Percentiles rank a stretch among this genome's conserved stretches.
Conservation (phyloP, 2,329 filamentous ascomycete genomes). For the Westerdykella sp. region DNA sequence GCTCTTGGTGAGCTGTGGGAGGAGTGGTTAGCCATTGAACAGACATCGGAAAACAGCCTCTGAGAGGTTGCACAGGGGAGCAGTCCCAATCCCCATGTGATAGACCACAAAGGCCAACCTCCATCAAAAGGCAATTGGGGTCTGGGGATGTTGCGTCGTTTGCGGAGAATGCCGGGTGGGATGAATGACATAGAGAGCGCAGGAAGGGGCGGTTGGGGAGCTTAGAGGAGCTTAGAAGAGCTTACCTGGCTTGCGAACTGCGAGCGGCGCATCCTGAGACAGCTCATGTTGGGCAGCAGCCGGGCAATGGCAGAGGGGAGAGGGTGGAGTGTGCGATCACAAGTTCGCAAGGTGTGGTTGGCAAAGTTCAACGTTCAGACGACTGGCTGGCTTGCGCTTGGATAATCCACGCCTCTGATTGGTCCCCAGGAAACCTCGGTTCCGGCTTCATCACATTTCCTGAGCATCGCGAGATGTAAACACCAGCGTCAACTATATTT, state of each 20-base stretch:
- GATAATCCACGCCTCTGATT: constrained; percentile 4
- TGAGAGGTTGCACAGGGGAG: not conserved
- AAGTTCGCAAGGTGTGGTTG: constrained; percentile 15
- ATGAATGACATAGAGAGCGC: constrained; percentile 8
- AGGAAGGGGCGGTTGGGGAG: not conserved
- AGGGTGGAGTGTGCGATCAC: constrained; percentile 2
- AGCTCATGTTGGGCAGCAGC: constrained; percentile 33
- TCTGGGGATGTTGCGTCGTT: constrained; percentile 12
- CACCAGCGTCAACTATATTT: not conserved
- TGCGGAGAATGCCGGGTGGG: constrained; percentile 20
- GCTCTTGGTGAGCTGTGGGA: constrained; percentile 55
- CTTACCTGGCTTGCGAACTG: constrained; percentile 37
- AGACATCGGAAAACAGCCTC: not conserved
- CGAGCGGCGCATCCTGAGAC: constrained; percentile 36
- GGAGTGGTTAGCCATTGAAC: constrained; percentile 26
- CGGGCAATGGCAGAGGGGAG: constrained; percentile 23
- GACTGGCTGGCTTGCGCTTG: not conserved
- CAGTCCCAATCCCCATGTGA: no score
- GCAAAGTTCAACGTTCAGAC: not conserved
- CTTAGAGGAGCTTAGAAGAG: not conserved
- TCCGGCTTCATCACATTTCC: not conserved
- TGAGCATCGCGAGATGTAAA: not conserved
- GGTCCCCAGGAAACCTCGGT: not conserved
- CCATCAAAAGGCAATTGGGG: no score
- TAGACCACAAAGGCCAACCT: no score